Evolutionary conservation across 73 alveolate genomes (phyloP), one percentile per base, ranked within the genome.

Genomic region (Uronychia binucleata): DNA sequence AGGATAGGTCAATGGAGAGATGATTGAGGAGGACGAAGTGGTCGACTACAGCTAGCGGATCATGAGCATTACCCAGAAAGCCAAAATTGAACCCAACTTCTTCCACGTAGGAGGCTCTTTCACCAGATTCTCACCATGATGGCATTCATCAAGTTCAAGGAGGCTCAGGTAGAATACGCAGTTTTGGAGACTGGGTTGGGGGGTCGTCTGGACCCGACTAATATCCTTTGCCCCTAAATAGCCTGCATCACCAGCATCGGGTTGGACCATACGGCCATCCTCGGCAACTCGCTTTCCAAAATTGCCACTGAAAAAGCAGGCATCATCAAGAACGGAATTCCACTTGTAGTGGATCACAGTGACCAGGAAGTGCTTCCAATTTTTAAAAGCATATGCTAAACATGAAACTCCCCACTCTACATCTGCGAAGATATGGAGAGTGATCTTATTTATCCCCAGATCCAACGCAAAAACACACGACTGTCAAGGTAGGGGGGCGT

Each of bases 141-240:
- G 82, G 97, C 94, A 11, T 82, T 96, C 76, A 82, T 80, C 32
- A 79, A 90, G 34, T 96, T 91, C 86, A 83, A 78, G 59, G 95
- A 93, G 74, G 58, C 80, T 74, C 30, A 95, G 46, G 97, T 95
- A 5, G 98, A 95, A 57, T 94, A 75, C 59, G 99, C 97, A 0
- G 94, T 94, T 31, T 32, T 95, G 46, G 99, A 96, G 75, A 83
- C 92, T 75, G 99, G 99, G 0, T 27, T 96, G 82, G 99, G 99
- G 34, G 99, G 99, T 0, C 74, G 93, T 77, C 86, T 92, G 31
- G 99, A 96, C 85, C 84, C 96, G 26, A 94, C 99, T 0, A 96
- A 95, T 79, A 89, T 96, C 29, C 74, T 95, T 0, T 33, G 28
- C 27, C 77, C 78, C 30, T 97, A 98, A 30, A 81, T 78, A 31